A percentile compares a stretch with the other conserved stretches of the same genome.
Evolutionary conservation across 2,329 filamentous ascomycete genomes (phyloP).

Genomic region (Neurospora sp.): DNA sequence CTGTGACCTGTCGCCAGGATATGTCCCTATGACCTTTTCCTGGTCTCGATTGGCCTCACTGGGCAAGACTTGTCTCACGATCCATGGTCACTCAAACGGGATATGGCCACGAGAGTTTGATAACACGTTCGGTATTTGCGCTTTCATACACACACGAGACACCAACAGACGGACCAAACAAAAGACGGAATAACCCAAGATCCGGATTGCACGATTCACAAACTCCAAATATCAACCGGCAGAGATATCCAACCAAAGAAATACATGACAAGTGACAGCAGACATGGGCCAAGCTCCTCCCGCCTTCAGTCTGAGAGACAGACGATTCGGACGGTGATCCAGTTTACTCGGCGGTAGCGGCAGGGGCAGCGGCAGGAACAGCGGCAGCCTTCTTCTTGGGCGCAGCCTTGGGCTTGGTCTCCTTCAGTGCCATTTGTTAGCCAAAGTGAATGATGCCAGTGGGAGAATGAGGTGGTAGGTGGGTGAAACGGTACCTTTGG

Average conservation of each 20-base stretch:
- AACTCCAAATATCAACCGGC: neutral
- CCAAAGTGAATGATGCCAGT: neutral
- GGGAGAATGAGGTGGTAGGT: neutral
- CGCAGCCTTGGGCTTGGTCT: conserved; percentile 21
- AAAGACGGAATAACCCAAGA: neutral
- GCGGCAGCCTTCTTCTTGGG: conserved; percentile 22
- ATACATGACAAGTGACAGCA: conserved; percentile 3
- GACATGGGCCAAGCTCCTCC: neutral
- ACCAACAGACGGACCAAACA: neutral
- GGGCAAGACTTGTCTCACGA: neutral
- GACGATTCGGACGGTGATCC: neutral
- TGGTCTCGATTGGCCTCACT: neutral
- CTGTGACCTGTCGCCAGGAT: neutral
- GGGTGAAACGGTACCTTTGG: conserved; percentile 1
- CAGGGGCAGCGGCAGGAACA: neutral
- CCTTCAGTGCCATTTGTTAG: conserved; percentile 8
- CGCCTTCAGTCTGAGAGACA: neutral
- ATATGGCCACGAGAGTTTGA: neutral
- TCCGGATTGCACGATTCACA: conserved; percentile 1
- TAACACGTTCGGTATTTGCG: neutral
- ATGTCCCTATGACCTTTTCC: neutral
- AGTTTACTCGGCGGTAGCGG: conserved; percentile 12
- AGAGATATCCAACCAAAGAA: conserved; percentile 9
- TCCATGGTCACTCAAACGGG: neutral
- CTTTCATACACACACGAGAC: neutral